These are phyloP conservation scores for Cyclotella baltica DNA, from an alignment of 108 stramenopile genomes.

Conservation along the genomic window DNA sequence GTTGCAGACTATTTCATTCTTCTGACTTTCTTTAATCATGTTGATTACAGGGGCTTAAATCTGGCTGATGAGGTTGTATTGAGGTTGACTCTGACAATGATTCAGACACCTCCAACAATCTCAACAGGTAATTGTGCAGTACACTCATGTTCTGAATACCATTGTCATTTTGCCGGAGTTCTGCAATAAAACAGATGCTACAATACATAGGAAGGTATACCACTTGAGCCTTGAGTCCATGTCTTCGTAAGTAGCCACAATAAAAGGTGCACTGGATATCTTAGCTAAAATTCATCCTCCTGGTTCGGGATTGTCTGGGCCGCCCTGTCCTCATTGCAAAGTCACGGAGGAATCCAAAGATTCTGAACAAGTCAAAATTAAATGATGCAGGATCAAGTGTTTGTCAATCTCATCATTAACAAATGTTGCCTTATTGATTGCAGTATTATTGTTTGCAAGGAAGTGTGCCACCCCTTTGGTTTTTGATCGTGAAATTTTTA, in stretches of 20 bases:
- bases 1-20: too few species aligned
- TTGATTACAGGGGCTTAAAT: too few species aligned
- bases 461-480: too few species aligned
- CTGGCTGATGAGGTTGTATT: too few species aligned
- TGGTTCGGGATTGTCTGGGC: not conserved
- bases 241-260: conserved; percentile 7
- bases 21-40: too few species aligned
- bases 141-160: too few species aligned
- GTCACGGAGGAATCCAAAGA: conserved; percentile 7
- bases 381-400: not conserved
- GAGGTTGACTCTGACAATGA: too few species aligned
- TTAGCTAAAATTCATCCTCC: not conserved
- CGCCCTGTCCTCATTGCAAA: not conserved
- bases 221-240: conserved; percentile 34
- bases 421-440: not conserved
- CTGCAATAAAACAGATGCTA: too few species aligned
- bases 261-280: too few species aligned
- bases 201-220: conserved; percentile 10
- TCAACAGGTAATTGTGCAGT: conserved; percentile 25
- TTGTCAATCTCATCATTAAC: conserved; percentile 4
- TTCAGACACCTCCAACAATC: not conserved
- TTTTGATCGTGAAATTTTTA: too few species aligned
- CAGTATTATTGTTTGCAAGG: too few species aligned
- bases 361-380: conserved; percentile 2
- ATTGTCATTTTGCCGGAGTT: conserved; percentile 37